Conservation (phyloP, 1,284 basidiomycete species). For the Sanghuangporus sanghuang region DNA sequence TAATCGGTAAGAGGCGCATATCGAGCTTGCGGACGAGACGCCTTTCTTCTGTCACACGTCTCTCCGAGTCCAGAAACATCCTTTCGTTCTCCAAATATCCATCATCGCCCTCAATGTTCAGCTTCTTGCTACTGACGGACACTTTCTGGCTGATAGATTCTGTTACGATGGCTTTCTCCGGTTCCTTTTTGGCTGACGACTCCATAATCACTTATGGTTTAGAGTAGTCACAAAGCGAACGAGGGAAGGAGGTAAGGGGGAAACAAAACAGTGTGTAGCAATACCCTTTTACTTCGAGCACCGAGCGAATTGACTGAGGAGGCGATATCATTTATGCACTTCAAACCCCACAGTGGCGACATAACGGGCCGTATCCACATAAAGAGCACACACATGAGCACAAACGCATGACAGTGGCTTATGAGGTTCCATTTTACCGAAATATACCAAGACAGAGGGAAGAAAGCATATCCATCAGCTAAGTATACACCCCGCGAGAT, state of each 20-base stretch:
- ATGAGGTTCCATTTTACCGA: neutral
- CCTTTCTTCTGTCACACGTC: conserved; percentile 29
- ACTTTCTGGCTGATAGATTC: neutral
- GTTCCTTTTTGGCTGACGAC: neutral
- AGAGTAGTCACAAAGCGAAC: neutral
- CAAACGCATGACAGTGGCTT: neutral
- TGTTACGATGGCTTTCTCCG: neutral
- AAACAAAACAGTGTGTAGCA: neutral
- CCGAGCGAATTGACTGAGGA: neutral
- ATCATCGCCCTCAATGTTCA: neutral
- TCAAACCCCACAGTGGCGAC: neutral
- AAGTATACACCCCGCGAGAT: neutral
- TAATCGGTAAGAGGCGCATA: conserved; percentile 52
- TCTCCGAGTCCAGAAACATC: conserved; percentile 30
- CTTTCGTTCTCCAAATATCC: neutral
- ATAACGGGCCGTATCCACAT: neutral
- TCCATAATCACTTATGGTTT: neutral
- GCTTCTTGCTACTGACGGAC: neutral
- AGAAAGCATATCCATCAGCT: neutral
- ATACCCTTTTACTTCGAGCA: neutral
- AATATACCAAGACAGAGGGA: neutral
- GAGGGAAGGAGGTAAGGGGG: neutral
- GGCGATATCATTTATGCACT: no score
- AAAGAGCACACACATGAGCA: neutral
- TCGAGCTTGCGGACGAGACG: conserved; percentile 53